Conservation (phyloP, 345 rosid species). For the Mangifera indica region DNA sequence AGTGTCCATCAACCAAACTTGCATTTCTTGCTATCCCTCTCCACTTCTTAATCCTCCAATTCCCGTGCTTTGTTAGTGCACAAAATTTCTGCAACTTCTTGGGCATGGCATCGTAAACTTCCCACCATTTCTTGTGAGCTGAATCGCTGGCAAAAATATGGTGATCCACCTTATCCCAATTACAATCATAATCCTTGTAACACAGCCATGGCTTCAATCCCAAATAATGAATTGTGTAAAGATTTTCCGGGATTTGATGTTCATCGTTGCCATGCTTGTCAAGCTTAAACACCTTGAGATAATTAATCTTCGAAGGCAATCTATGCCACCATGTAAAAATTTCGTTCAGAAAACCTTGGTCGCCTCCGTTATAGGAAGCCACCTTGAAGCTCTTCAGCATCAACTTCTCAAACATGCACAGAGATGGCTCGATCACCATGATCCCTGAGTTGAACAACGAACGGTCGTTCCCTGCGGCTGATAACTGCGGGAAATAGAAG, state of each 20-base stretch:
- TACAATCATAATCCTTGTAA: conserved; percentile 85
- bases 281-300: conserved; percentile 41
- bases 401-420: conserved; percentile 57
- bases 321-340: conserved; percentile 88
- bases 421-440: conserved; percentile 85
- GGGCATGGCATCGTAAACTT: conserved; percentile 63
- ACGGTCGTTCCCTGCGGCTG: conserved; percentile 49
- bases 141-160: conserved; percentile 63
- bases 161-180: conserved; percentile 53
- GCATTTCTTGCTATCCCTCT: conserved; percentile 46
- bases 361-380: conserved; percentile 76
- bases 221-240: conserved; percentile 59
- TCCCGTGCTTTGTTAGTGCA: conserved; percentile 39
- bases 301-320: conserved; percentile 49
- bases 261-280: neutral
- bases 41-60: conserved; percentile 54
- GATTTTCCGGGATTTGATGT: conserved; percentile 10
- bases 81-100: conserved; percentile 51
- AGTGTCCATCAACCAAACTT: conserved; percentile 51
- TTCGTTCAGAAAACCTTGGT: conserved; percentile 85
- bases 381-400: conserved; percentile 41
- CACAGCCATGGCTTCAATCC: conserved; percentile 96
- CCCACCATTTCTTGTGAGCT: conserved; percentile 69
- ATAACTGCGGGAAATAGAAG: conserved; percentile 62
- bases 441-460: conserved; percentile 72